Evolutionary conservation across 2,329 filamentous ascomycete species (phyloP).

Genomic region (Penicillium corylophilum): DNA sequence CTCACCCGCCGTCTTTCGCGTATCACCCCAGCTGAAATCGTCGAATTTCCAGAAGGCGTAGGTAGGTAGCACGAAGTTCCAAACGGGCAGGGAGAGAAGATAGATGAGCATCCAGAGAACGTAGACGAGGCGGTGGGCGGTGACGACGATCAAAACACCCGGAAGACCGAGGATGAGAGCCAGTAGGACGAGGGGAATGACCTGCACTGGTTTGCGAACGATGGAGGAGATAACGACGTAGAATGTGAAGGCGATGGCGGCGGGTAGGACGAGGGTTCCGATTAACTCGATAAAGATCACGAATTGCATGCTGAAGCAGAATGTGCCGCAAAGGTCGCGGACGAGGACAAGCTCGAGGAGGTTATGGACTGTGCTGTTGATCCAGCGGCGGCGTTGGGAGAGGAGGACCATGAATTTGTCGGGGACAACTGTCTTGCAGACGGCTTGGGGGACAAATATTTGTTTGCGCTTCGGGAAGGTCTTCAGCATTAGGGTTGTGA

Average conservation of each 20-base stretch:
- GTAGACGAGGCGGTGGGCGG: conserved; percentile 89
- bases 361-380: conserved; percentile 98
- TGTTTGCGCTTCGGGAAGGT: conserved; percentile 99
- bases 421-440: conserved; percentile 97
- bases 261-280: conserved; percentile 90
- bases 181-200: conserved; percentile 87
- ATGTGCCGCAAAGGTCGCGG: conserved; percentile 93
- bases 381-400: conserved; percentile 95
- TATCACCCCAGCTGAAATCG: conserved; percentile 99
- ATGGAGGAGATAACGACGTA: conserved; percentile 92
- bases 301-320: conserved; percentile 99
- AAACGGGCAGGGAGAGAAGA: conserved; percentile 85
- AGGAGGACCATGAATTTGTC: conserved; percentile 88
- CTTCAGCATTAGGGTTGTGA: conserved; percentile 95
- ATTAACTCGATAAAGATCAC: conserved; percentile 93
- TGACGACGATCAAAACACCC: conserved; percentile 85
- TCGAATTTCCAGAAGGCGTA: conserved; percentile 99
- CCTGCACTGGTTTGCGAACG: conserved; percentile 69
- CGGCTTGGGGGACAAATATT: conserved; percentile 95
- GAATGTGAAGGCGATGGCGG: conserved; percentile 94
- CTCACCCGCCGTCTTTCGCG: conserved; percentile 89
- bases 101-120: conserved; percentile 98
- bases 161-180: conserved; percentile 91
- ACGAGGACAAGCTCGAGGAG: conserved; percentile 96
- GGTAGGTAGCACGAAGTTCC: conserved; percentile 92